Evolutionary conservation across 164 flowering plant species (phyloP).

Genomic region (Santalum album): DNA sequence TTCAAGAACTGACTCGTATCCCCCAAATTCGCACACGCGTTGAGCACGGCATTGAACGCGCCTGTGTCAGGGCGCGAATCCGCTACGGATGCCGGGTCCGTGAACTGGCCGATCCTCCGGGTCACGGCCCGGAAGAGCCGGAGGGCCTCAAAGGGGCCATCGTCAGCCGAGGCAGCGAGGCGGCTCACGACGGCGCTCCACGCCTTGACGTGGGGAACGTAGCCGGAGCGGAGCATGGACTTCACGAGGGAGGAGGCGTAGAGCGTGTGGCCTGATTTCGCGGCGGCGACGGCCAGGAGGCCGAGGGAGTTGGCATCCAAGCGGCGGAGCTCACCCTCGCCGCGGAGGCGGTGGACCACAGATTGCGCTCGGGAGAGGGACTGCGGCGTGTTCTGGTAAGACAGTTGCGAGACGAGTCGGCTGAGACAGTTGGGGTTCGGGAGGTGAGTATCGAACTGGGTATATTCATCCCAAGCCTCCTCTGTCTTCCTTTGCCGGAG

Average conservation of each 20-base stretch:
- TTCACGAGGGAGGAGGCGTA: constrained; percentile 68
- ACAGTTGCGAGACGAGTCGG: constrained; percentile 76
- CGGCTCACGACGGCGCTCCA: constrained; percentile 92
- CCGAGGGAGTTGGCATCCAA: constrained; percentile 93
- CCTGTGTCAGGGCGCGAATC: constrained; percentile 73
- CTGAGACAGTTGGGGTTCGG: constrained; percentile 81
- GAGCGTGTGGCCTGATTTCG: constrained; percentile 56
- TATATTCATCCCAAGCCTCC: constrained; percentile 69
- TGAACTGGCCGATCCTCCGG: constrained; percentile 32
- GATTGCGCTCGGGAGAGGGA: constrained; percentile 72
- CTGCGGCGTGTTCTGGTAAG: constrained; percentile 51
- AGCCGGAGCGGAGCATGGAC: constrained; percentile 84
- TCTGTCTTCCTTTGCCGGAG: constrained; percentile 80
- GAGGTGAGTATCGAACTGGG: constrained; percentile 26
- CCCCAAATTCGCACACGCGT: constrained; percentile 86
- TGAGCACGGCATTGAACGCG: constrained; percentile 80
- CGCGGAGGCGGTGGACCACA: constrained; percentile 72
- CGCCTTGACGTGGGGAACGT: constrained; percentile 90
- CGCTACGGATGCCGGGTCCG: constrained; percentile 28
- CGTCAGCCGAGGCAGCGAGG: constrained; percentile 64
- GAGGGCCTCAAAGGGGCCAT: constrained; percentile 61
- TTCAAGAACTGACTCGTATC: constrained; percentile 34
- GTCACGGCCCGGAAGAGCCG: constrained; percentile 42
- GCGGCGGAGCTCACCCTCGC: constrained; percentile 75
- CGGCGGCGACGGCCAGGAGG: constrained; percentile 75